Conservation (phyloP, 306 rosid species). For the Benincasa hispida region DNA sequence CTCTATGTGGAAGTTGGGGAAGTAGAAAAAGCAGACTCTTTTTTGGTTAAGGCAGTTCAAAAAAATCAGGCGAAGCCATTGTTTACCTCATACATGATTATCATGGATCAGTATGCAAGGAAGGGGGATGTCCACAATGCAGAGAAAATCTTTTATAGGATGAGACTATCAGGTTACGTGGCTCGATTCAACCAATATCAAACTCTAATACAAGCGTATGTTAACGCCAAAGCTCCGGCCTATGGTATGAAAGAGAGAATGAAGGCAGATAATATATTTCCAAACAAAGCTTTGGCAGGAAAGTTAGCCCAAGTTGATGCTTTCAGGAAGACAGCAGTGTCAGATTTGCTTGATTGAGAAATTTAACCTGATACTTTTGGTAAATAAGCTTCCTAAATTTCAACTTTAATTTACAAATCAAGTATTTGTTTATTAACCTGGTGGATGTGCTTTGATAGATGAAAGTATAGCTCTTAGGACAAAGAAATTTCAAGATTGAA, state of each 20-base stretch:
- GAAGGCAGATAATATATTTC: conserved; percentile 47
- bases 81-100: conserved; percentile 35
- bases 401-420: background rate
- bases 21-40: conserved; percentile 70
- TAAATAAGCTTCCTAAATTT: background rate
- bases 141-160: conserved; percentile 50
- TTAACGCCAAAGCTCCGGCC: conserved; percentile 57
- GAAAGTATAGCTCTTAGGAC: background rate
- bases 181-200: conserved; percentile 33
- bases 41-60: conserved; percentile 49
- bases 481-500: background rate
- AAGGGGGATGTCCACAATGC: conserved; percentile 71
- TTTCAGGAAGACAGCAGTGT: conserved; percentile 46
- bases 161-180: conserved; percentile 47
- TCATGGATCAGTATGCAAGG: conserved; percentile 49
- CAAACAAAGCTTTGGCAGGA: conserved; percentile 24
- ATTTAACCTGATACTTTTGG: background rate
- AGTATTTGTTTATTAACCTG: background rate
- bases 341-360: conserved; percentile 66
- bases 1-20: conserved; percentile 61
- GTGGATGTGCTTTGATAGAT: background rate
- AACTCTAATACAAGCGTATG: conserved; percentile 44
- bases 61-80: conserved; percentile 39
- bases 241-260: conserved; percentile 75
- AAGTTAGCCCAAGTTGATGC: conserved; percentile 43